Evolutionary conservation across 768 basidiomycete species (phyloP).

Genomic region (Boletus coccyginus): DNA sequence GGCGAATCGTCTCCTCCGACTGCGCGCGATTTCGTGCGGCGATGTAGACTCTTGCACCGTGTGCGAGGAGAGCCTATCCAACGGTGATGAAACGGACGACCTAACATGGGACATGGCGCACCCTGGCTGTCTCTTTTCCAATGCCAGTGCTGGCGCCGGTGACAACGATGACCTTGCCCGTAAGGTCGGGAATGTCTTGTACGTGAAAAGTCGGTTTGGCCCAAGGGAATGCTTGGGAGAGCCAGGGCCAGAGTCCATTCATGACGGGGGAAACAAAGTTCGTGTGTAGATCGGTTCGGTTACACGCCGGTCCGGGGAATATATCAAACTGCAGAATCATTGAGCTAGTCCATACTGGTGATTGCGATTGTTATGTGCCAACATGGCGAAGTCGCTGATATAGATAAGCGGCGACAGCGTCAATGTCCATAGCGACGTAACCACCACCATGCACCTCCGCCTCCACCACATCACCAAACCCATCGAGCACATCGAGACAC

Average conservation of each 20-base stretch:
- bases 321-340: no score
- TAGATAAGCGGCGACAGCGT: conserved; percentile 7
- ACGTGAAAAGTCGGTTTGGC: conserved; percentile 26
- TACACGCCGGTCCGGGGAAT: no score
- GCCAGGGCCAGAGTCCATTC: neutral
- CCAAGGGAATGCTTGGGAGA: conserved; percentile 17
- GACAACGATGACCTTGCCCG: conserved; percentile 33
- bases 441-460: conserved; percentile 13
- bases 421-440: neutral
- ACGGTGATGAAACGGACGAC: no score
- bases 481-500: conserved; percentile 25
- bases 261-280: no score
- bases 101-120: neutral
- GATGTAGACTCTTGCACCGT: conserved; percentile 38
- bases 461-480: conserved; percentile 24
- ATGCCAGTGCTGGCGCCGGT: conserved; percentile 36
- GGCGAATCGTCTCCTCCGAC: conserved; percentile 28
- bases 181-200: conserved; percentile 36
- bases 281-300: no score
- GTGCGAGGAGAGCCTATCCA: conserved; percentile 22
- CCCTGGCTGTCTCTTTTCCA: conserved; percentile 26
- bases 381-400: neutral
- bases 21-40: conserved; percentile 27
- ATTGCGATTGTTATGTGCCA: neutral
- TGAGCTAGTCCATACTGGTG: neutral